Conservation (phyloP, 163 green algal species). For the Trebouxia gelatinosa region DNA sequence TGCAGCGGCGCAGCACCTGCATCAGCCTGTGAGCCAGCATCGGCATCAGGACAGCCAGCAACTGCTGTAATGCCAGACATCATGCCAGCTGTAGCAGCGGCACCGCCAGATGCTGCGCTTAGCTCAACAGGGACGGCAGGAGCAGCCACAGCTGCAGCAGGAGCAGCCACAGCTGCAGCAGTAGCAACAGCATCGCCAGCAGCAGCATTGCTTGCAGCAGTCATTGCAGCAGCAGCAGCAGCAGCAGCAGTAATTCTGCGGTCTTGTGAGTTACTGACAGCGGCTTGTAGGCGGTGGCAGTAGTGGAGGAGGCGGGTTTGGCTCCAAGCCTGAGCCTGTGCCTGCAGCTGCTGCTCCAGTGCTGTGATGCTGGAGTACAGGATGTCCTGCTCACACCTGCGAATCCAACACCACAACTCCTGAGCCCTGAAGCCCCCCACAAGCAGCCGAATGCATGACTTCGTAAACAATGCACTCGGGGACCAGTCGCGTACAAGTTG, state of each 20-base stretch:
- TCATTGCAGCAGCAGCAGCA: background rate
- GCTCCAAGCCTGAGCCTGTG: background rate
- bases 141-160: background rate
- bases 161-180: background rate
- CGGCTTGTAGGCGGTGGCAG: background rate
- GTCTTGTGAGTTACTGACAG: background rate
- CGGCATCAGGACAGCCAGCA: no score
- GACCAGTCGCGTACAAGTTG: background rate
- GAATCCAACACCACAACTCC: no score
- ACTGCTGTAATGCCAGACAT: no score
- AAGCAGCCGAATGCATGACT: constrained; percentile 17
- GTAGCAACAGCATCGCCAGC: no score
- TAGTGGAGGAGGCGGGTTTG: background rate
- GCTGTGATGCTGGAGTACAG: constrained; percentile 25
- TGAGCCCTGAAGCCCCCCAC: no score
- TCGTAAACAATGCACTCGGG: constrained; percentile 18
- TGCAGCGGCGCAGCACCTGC: background rate
- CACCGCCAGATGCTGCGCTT: background rate
- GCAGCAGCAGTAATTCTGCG: background rate
- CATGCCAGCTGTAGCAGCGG: background rate
- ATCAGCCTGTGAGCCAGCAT: background rate
- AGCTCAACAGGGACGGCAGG: constrained; percentile 9
- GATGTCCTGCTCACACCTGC: constrained; percentile 19
- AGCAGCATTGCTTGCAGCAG: background rate
- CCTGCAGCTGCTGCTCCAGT: background rate